Evolutionary conservation across 805 yeast species (phyloP).

Genomic region (Candida caryicola): DNA sequence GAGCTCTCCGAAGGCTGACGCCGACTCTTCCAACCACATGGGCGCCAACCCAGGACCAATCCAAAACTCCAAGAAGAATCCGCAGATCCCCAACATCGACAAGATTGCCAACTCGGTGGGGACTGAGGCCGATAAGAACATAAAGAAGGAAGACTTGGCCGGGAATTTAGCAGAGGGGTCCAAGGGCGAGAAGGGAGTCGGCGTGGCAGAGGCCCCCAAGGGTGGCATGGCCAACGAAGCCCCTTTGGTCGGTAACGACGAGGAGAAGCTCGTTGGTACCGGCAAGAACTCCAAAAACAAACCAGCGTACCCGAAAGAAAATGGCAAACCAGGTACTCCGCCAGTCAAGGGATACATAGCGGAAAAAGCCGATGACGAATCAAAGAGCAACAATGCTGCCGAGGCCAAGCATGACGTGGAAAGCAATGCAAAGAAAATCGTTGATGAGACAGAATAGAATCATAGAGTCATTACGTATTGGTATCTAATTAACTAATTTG

Average conservation of each 20-base stretch:
- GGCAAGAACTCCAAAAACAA: constrained; percentile 13
- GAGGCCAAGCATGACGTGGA: neutral
- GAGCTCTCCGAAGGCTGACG: constrained; percentile 1
- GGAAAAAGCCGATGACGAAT: constrained; percentile 6
- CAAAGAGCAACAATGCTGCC: neutral
- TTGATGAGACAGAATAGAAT: constrained; percentile 1
- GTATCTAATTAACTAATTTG: too few relatives aligned
- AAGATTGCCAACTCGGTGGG: constrained; percentile 30
- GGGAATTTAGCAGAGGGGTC: constrained; percentile 37
- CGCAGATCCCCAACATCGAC: constrained; percentile 15
- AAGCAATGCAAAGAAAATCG: constrained; percentile 1
- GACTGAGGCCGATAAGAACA: constrained; percentile 31
- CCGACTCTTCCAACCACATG: constrained; percentile 1
- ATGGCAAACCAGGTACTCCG: neutral
- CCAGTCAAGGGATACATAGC: constrained; percentile 13
- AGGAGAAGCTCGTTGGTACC: constrained; percentile 24
- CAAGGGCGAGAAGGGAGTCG: constrained; percentile 38
- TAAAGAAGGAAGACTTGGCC: constrained; percentile 35
- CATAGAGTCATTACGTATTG: neutral
- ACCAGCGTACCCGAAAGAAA: neutral
- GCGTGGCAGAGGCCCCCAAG: constrained; percentile 43
- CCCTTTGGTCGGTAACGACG: constrained; percentile 41
- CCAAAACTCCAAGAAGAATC: neutral
- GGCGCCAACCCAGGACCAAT: constrained; percentile 2
- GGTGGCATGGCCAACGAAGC: constrained; percentile 48